Conservation (phyloP, 352 stramenopile species). For the Phytophthora lateralis region DNA sequence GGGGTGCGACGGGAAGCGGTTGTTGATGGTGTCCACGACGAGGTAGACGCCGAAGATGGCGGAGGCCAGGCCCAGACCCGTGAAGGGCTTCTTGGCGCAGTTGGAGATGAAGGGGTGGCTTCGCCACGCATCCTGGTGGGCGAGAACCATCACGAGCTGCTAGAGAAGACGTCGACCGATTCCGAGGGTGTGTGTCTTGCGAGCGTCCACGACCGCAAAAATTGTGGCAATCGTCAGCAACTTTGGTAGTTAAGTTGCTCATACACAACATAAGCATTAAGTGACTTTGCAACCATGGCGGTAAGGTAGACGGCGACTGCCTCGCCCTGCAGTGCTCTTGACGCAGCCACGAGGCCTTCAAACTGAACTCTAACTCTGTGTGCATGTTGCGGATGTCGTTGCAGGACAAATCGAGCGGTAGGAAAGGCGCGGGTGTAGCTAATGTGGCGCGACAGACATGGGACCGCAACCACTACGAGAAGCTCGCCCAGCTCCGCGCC, state of each 20-base stretch:
- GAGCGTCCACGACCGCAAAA: slow-evolving; percentile 22
- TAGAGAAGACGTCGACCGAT: slow-evolving; percentile 12
- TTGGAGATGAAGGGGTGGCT: slow-evolving; percentile 87
- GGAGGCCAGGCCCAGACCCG: slow-evolving; percentile 72
- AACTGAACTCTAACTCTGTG: background rate
- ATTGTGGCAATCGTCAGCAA: slow-evolving; percentile 10
- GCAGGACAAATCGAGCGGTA: slow-evolving; percentile 43
- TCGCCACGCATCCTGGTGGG: slow-evolving; percentile 87
- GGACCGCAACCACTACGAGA: slow-evolving; percentile 79
- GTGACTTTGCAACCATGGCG: slow-evolving; percentile 4
- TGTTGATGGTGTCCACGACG: slow-evolving; percentile 63
- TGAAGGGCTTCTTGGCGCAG: slow-evolving; percentile 88
- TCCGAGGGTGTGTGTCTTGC: slow-evolving; percentile 31
- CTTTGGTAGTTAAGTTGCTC: slow-evolving; percentile 1
- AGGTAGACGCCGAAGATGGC: slow-evolving; percentile 85
- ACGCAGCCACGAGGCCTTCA: background rate
- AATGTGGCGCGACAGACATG: slow-evolving; percentile 88
- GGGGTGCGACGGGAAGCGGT: slow-evolving; percentile 42
- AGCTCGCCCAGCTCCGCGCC: slow-evolving; percentile 76
- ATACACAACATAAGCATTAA: background rate
- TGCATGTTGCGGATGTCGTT: background rate
- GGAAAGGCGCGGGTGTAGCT: slow-evolving; percentile 64
- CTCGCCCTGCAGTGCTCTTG: background rate
- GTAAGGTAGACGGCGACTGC: background rate
- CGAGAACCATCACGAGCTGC: slow-evolving; percentile 73